Evolutionary conservation across 371 early-diverging fungal species (phyloP).

Genomic region (Catenaria anguillulae): DNA sequence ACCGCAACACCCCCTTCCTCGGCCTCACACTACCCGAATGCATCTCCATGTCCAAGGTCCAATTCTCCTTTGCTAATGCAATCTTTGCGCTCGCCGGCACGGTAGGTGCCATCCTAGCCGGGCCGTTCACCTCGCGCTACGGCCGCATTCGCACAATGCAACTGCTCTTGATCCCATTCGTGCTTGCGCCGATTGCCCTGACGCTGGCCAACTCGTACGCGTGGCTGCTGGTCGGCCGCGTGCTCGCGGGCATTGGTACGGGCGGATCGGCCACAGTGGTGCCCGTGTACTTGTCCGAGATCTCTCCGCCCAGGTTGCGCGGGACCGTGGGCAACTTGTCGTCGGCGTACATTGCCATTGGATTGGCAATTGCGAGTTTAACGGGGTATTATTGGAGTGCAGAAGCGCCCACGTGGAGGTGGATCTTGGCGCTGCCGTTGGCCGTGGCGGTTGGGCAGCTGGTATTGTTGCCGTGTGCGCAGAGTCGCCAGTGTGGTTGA

Average conservation of each 20-base stretch:
- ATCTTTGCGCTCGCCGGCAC: constrained; percentile 64
- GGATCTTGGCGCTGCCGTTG: not conserved
- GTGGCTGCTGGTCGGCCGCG: constrained; percentile 54
- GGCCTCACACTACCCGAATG: not conserved
- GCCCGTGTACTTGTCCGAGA: constrained; percentile 73
- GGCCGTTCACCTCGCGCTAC: constrained; percentile 45
- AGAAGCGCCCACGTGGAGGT: not conserved
- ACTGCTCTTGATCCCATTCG: constrained; percentile 29
- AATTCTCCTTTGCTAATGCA: constrained; percentile 53
- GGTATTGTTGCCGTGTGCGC: not conserved
- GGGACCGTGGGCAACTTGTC: constrained; percentile 18
- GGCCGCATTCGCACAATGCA: constrained; percentile 38
- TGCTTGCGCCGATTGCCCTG: constrained; percentile 49
- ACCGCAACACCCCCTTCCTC: not conserved
- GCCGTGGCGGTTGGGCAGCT: not conserved
- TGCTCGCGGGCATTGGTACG: constrained; percentile 70
- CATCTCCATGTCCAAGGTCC: constrained; percentile 2
- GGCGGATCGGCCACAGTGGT: constrained; percentile 70
- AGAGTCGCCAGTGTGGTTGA: not conserved
- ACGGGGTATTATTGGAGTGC: not conserved
- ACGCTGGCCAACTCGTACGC: constrained; percentile 32
- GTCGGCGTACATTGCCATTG: not conserved
- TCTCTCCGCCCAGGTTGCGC: constrained; percentile 53
- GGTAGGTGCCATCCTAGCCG: constrained; percentile 59
- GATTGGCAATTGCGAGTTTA: not conserved